A percentile compares a stretch with the other conserved stretches of the same genome.
These are phyloP conservation scores for Dothideomycetidae sp. DNA, from an alignment of 2,329 filamentous ascomycete genomes.

Conservation along the genomic window DNA sequence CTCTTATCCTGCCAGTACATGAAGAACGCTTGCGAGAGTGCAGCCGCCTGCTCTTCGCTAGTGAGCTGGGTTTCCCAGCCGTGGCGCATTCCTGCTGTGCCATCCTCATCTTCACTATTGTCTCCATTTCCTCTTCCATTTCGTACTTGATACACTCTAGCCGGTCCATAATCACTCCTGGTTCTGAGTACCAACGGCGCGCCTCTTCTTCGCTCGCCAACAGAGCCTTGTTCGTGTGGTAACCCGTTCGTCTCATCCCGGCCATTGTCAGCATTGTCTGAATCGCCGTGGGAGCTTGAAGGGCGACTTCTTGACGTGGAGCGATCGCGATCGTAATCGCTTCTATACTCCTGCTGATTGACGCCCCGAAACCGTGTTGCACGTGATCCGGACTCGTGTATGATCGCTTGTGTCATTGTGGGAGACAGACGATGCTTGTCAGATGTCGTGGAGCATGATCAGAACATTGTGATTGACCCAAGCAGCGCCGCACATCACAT, in stretches of 20 bases:
- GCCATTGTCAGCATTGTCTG: background rate
- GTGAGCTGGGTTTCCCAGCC: constrained; percentile 89
- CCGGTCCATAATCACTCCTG: constrained; percentile 39
- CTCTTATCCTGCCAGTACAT: constrained; percentile 99
- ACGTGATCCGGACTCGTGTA: background rate
- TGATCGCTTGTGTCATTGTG: background rate
- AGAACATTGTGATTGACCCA: too few relatives aligned
- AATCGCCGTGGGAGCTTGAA: constrained; percentile 2
- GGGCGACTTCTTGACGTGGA: constrained; percentile 2
- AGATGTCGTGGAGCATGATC: background rate
- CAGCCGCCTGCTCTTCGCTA: constrained; percentile 74
- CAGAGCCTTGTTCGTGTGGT: constrained; percentile 10
- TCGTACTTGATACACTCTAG: constrained; percentile 13
- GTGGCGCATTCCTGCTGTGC: constrained; percentile 47
- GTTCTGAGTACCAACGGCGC: constrained; percentile 32
- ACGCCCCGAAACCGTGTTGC: constrained; percentile 6
- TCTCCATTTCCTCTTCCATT: constrained; percentile 11
- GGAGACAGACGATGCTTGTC: background rate
- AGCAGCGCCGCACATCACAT: too few relatives aligned
- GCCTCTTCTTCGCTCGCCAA: constrained; percentile 4
- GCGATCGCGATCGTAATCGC: constrained; percentile 3
- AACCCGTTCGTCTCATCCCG: background rate
- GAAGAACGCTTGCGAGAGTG: constrained; percentile 86
- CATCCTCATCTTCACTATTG: constrained; percentile 23
- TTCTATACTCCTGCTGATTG: background rate